phyloP scores from a whole-genome alignment of 2,329 filamentous ascomycete genomes.

The Metarhizium album region DNA sequence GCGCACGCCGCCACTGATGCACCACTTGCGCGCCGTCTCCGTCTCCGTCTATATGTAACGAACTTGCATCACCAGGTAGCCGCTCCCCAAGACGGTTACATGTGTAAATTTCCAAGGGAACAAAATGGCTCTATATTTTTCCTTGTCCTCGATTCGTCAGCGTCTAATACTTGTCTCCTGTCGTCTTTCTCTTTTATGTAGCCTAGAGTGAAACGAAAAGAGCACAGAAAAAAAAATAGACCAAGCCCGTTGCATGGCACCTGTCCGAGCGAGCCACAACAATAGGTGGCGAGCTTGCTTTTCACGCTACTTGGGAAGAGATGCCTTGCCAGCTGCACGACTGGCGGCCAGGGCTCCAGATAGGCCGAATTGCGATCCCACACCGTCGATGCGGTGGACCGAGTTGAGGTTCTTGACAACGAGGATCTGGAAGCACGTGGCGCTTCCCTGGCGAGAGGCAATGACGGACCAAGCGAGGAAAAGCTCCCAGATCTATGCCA shows the following conservation, averaged over 20 bases:
- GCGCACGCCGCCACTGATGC: background rate
- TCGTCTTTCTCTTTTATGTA: background rate
- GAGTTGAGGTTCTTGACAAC: slow-evolving; percentile 86
- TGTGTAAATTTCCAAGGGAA: background rate
- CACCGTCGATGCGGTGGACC: slow-evolving; percentile 68
- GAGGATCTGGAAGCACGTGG: slow-evolving; percentile 79
- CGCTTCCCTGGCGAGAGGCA: slow-evolving; percentile 69
- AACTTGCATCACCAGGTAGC: background rate
- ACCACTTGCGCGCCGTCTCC: background rate
- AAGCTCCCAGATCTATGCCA: slow-evolving; percentile 75
- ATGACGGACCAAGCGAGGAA: slow-evolving; percentile 84
- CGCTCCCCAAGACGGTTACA: background rate
- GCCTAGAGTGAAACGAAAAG: too few relatives aligned
- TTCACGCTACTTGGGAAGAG: background rate
- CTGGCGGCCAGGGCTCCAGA: slow-evolving; percentile 42
- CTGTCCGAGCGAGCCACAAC: background rate
- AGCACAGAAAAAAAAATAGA: background rate
- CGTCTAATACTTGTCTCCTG: background rate
- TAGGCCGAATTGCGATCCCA: slow-evolving; percentile 58
- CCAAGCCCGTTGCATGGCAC: background rate
- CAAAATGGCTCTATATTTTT: background rate
- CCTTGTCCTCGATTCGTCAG: background rate
- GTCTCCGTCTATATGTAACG: background rate
- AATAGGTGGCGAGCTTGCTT: background rate
- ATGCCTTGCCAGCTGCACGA: slow-evolving; percentile 16